Conservation (phyloP, 331 rosid genomes). For the Telfairia occidentalis region DNA sequence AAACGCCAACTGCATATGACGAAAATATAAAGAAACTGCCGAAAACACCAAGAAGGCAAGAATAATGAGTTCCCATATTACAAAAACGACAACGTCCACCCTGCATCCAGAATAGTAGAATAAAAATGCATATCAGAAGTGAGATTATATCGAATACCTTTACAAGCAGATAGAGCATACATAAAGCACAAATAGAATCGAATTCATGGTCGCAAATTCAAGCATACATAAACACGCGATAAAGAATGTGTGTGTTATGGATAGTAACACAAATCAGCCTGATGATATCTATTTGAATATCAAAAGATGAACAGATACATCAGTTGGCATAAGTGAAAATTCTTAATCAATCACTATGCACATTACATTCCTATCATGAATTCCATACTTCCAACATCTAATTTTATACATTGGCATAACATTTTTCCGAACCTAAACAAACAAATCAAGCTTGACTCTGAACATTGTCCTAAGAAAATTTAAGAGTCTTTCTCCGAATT, state of each 20-base stretch:
- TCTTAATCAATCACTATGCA: background rate
- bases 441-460: background rate
- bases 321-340: background rate
- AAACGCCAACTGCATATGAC: constrained; percentile 75
- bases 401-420: background rate
- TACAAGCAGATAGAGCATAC: background rate
- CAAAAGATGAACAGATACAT: background rate
- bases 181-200: background rate
- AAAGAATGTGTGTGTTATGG: no score
- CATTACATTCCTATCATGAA: background rate
- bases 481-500: background rate
- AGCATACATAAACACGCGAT: background rate
- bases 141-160: background rate
- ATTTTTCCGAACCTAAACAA: background rate
- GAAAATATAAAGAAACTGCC: constrained; percentile 79
- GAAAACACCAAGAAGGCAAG: constrained; percentile 92
- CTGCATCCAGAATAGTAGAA: constrained; percentile 46
- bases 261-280: background rate
- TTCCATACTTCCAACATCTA: background rate
- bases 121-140: constrained; percentile 4
- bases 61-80: constrained; percentile 87
- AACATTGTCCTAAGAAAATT: no score
- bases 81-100: constrained; percentile 94
- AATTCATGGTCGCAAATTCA: background rate
- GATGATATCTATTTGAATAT: background rate